Percentiles rank a stretch among this genome's conserved stretches.
Evolutionary conservation across 768 basidiomycete species (phyloP).

Genomic region (Boletellus emodensis): DNA sequence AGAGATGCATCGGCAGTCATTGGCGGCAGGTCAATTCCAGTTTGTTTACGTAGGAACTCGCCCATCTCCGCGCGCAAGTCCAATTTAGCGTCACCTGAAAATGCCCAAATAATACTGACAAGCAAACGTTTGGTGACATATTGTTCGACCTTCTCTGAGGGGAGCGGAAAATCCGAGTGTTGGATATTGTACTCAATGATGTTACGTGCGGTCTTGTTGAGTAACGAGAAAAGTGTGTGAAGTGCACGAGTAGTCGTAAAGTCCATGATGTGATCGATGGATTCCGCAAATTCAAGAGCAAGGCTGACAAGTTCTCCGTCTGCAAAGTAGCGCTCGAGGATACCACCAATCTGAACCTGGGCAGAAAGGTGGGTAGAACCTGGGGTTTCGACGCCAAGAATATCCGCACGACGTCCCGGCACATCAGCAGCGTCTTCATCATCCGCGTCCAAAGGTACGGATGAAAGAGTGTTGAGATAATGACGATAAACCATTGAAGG

Average conservation of each 20-base stretch:
- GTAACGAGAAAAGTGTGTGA: slow-evolving; percentile 92
- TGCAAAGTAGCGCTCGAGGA: slow-evolving; percentile 80
- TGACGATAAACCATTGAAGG: slow-evolving; percentile 88
- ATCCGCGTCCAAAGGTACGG: slow-evolving; percentile 78
- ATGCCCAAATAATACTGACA: slow-evolving; percentile 95
- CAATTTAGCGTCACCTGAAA: slow-evolving; percentile 93
- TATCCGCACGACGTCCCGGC: slow-evolving; percentile 57
- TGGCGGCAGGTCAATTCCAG: slow-evolving; percentile 85
- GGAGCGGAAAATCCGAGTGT: slow-evolving; percentile 91
- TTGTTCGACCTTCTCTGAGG: slow-evolving; percentile 79
- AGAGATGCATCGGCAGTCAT: slow-evolving; percentile 74
- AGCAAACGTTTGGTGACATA: slow-evolving; percentile 89
- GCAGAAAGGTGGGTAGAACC: slow-evolving; percentile 63
- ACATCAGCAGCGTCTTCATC: slow-evolving; percentile 75
- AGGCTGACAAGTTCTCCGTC: slow-evolving; percentile 76
- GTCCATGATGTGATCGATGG: slow-evolving; percentile 99
- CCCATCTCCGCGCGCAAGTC: slow-evolving; percentile 88
- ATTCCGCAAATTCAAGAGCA: slow-evolving; percentile 74
- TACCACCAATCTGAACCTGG: slow-evolving; percentile 69
- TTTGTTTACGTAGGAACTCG: slow-evolving; percentile 77
- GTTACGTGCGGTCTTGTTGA: slow-evolving; percentile 94
- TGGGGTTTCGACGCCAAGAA: slow-evolving; percentile 40
- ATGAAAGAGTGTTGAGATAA: slow-evolving; percentile 74
- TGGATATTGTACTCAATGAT: slow-evolving; percentile 92
- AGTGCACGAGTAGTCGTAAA: slow-evolving; percentile 90